Evolutionary conservation across 2,329 filamentous ascomycete genomes (phyloP), one percentile per base, ranked within the genome.

Genomic region (Colletotrichum lupini): DNA sequence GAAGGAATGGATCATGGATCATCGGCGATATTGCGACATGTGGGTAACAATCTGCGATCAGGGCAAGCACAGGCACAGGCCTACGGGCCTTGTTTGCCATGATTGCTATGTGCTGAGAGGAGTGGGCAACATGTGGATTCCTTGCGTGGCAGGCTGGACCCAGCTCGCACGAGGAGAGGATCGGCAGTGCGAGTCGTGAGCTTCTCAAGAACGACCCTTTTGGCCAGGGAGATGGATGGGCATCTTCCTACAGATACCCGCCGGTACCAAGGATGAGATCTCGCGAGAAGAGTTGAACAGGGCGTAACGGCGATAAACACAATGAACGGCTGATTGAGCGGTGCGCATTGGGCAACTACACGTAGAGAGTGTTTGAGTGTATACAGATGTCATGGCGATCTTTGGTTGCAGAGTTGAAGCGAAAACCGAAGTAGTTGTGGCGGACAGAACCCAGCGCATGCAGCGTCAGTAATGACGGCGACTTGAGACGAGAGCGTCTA

Each of bases 1-100:
- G 70, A 73, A 73, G 59, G 35, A 73, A 69, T 65, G 55, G 60
- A 73, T 56, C 70, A 49, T 56, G 49, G 70, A 56, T 73, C 66
- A 52, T 60, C 58, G 70, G 70, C 66, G 70, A 55, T 64, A 65
- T 64, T 70, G 60, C 70, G 55, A 68, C 67, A 70, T 42, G 70
- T 73, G 70, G 70, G 56, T 49, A 60, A 60, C 28, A 73, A 70
- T 69, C 53, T 70, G 67, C 67, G 42, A 70, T 37, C 59, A 64
- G 53, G 52, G 59, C 49, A 19, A 68, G 52, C 22, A 59, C 37
- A 55, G 42, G 42, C 16, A 49, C 42, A 49, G 42, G 19, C 16
- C 42, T 8, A 49, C 42, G 4, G 60, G 67, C 59, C 67, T 60
- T 73, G 70, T 60, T 73, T 70, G 66, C 70, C 66, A 69, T 70